Evolutionary conservation across 768 basidiomycete genomes (phyloP).

Genomic region (Collybia sordida): DNA sequence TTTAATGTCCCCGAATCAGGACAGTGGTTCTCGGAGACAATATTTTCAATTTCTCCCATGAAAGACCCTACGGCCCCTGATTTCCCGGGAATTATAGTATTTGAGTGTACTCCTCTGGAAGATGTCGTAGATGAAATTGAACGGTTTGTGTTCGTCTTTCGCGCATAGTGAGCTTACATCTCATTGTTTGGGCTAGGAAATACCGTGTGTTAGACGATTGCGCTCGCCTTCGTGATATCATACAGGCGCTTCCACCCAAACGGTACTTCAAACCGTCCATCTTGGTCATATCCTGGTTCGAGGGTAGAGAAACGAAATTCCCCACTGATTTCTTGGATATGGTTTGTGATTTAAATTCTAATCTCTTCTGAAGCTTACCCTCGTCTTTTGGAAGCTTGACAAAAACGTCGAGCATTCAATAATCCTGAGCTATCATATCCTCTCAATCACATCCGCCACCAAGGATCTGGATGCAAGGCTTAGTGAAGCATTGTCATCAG

Average conservation of each 20-base stretch:
- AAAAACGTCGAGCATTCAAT: conserved; percentile 44
- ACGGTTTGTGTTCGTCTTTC: conserved; percentile 40
- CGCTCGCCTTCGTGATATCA: conserved; percentile 62
- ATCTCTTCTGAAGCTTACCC: conserved; percentile 3
- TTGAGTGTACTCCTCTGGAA: conserved; percentile 70
- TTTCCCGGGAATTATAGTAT: conserved; percentile 70
- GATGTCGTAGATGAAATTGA: conserved; percentile 66
- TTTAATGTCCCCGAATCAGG: conserved; percentile 70
- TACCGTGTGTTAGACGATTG: conserved; percentile 74
- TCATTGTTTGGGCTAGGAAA: conserved; percentile 41
- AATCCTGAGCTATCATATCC: conserved; percentile 39
- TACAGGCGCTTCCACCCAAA: conserved; percentile 50
- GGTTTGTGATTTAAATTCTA: conserved; percentile 37
- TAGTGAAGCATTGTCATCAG: conserved; percentile 31
- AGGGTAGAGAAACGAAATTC: conserved; percentile 34
- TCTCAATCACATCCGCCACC: conserved; percentile 49
- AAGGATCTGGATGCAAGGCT: conserved; percentile 63
- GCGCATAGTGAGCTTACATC: conserved; percentile 6
- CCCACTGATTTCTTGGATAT: conserved; percentile 56
- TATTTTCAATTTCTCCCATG: conserved; percentile 60
- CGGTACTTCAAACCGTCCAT: conserved; percentile 65
- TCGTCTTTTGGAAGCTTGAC: conserved; percentile 45
- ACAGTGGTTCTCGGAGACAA: conserved; percentile 53
- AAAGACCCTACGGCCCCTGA: conserved; percentile 20
- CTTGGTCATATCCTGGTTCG: conserved; percentile 61